phyloP scores from a whole-genome alignment of 768 basidiomycete genomes.

The Lepiota brunneoincarnata region DNA sequence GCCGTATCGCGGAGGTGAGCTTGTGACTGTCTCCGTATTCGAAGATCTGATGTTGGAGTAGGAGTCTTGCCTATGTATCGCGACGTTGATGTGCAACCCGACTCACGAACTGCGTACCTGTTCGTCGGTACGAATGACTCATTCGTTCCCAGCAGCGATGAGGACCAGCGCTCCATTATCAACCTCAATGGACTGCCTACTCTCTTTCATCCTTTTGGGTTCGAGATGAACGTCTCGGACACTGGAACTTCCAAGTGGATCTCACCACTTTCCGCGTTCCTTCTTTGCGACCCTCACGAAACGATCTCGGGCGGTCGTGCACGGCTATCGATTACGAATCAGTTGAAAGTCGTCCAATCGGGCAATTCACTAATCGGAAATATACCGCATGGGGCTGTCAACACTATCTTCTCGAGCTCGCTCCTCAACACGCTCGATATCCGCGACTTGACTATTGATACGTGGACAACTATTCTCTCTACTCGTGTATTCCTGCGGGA shows the following conservation, averaged over 20 bases:
- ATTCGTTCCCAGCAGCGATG: neutral
- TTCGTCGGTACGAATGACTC: neutral
- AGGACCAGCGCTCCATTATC: neutral
- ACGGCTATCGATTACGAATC: neutral
- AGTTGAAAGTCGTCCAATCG: neutral
- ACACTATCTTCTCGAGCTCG: neutral
- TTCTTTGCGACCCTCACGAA: neutral
- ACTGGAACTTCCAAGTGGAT: neutral
- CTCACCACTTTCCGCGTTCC: neutral
- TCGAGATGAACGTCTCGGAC: neutral
- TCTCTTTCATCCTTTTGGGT: neutral
- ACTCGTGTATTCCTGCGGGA: neutral
- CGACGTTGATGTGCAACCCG: neutral
- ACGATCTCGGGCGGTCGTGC: neutral
- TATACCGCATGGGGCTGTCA: neutral
- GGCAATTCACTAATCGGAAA: neutral
- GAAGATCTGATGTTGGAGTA: too few relatives aligned
- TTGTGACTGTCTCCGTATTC: too few relatives aligned
- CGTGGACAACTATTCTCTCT: neutral
- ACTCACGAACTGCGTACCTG: neutral
- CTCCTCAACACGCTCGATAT: neutral
- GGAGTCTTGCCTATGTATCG: neutral
- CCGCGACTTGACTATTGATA: neutral
- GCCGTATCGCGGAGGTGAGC: neutral
- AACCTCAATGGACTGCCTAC: neutral